Evolutionary conservation across 1,284 basidiomycete genomes (phyloP).

Genomic region (Phaffia rhodozyma): DNA sequence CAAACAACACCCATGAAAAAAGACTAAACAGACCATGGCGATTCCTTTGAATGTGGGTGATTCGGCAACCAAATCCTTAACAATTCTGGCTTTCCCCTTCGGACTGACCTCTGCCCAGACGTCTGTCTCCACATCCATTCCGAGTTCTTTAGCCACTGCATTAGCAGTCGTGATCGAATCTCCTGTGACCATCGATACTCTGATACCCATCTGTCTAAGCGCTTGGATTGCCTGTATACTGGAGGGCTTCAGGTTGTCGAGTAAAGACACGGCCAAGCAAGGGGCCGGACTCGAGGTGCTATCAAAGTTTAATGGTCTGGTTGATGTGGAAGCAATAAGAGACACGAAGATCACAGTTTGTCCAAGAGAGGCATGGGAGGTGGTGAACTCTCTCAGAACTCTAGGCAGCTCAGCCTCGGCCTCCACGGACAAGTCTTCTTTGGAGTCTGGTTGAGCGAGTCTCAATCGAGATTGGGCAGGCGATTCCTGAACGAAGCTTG

Average conservation of each 20-base stretch:
- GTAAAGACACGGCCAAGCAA: constrained; percentile 59
- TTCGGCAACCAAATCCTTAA: constrained; percentile 63
- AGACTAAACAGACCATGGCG: constrained; percentile 58
- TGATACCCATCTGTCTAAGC: constrained; percentile 72
- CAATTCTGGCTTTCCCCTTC: constrained; percentile 74
- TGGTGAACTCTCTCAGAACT: constrained; percentile 51
- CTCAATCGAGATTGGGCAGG: constrained; percentile 20
- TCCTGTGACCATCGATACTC: constrained; percentile 83
- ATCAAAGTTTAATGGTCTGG: constrained; percentile 26
- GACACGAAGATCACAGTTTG: constrained; percentile 76
- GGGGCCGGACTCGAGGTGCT: constrained; percentile 39
- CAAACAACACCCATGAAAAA: constrained; percentile 12
- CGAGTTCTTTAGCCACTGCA: constrained; percentile 75
- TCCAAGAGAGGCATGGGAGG: constrained; percentile 54
- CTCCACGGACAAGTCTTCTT: constrained; percentile 19
- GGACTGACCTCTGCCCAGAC: constrained; percentile 86
- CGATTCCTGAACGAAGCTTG: constrained; percentile 51
- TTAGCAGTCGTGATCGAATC: constrained; percentile 69
- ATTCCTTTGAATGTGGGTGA: constrained; percentile 48
- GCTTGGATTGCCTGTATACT: constrained; percentile 68
- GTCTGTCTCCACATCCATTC: constrained; percentile 53
- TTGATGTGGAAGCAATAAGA: constrained; percentile 36
- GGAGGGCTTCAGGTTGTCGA: constrained; percentile 71
- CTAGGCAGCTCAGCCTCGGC: constrained; percentile 42
- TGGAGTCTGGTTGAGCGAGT: constrained; percentile 28